A percentile compares a stretch with the other conserved stretches of the same genome.
Evolutionary conservation across 2,329 filamentous ascomycete genomes (phyloP).

Genomic region (Aureobasidium sp.): DNA sequence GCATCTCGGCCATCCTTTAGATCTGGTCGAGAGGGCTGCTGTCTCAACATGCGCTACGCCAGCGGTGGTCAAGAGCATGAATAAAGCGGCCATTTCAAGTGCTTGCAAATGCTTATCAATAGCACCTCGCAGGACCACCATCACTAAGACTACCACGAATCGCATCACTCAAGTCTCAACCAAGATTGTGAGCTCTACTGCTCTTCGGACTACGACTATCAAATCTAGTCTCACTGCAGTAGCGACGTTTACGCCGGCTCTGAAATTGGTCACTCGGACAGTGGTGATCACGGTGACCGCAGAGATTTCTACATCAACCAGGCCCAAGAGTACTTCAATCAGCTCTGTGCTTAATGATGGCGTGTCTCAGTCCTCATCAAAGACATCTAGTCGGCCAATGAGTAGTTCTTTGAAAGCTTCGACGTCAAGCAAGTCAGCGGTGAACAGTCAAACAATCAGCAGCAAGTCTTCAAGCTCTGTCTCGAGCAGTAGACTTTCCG

Average conservation of each 20-base stretch:
- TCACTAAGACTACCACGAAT: background rate
- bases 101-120: slow-evolving; percentile 4
- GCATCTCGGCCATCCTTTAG: background rate
- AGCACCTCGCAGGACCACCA: background rate
- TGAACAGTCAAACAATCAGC: background rate
- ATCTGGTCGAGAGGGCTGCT: background rate
- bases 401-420: background rate
- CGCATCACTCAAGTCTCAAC: background rate
- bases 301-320: background rate
- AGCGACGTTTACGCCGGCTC: background rate
- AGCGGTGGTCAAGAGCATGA: background rate
- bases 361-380: background rate
- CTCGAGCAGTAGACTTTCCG: background rate
- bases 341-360: background rate
- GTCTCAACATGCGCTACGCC: background rate
- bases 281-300: background rate
- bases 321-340: background rate
- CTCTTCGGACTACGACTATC: background rate
- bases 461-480: background rate
- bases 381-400: background rate
- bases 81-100: background rate
- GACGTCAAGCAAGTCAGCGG: background rate
- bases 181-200: background rate
- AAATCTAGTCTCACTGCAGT: background rate
- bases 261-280: background rate